Base-by-base conservation (phyloP, 306 rosid genomes). In the Ammopiptanthus mongolicus region DNA sequence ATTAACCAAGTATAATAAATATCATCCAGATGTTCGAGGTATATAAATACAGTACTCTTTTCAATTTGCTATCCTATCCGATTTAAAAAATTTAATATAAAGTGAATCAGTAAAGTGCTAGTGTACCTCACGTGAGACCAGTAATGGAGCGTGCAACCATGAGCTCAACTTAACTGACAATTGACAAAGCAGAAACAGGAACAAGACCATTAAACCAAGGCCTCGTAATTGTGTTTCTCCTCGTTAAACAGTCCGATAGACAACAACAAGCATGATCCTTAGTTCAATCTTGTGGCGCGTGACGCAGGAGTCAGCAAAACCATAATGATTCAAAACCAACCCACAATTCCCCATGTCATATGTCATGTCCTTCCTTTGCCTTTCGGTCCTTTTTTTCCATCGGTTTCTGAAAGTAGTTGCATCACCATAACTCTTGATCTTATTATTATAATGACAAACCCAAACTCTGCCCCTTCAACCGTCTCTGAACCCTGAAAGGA, bases 221-320 rank as follows among this genome's bases (percentile, higher is more conserved):
- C 12, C 44, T 37, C 44, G 11, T 8, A 8, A 8, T 37, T 12
- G 13, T 6, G 12, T 37, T 36, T 6, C n/a, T n/a, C 47, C 4
- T 9, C 14, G 47, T 2, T 41, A 41, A 36, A 36, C 42, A 36
- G 36, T 31, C 6, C 36, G 6, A 3, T 31, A 31, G 36, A 25
- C 28, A 25, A n/a, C n/a, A 29, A 34, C 0, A 34, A 1, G 47
- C 47, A 41, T 2, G 47, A 41, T 41, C 47, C 14, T 4, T 12
- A 13, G 59, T 34, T 64, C 28, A 70, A 72, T 73, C 6, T 12
- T 7, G 3, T 58, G 73, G 81, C 83, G 83, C 86, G 80, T 78
- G 56, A 25, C 5, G 6, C 1, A 10, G 15, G 12, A 1, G 10
- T 21, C 19, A 47, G 53, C 6, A 17, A 47, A 3, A 5, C 8